These are phyloP conservation scores for Clonostachys chloroleuca DNA, from an alignment of 2,329 filamentous ascomycete genomes.

Conservation along the genomic window DNA sequence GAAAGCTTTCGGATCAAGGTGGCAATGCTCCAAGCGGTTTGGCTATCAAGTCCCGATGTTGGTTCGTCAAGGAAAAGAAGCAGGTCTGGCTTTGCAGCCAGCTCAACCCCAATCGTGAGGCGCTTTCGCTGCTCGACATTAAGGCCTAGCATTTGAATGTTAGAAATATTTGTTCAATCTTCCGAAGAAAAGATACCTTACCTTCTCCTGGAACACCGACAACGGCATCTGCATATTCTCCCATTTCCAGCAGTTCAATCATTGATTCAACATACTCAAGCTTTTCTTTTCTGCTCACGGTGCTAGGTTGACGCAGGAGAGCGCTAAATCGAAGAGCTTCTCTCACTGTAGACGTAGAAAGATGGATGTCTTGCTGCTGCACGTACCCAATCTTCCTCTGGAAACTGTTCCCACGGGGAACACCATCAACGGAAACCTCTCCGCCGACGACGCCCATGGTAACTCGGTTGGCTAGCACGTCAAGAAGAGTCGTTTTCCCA, in stretches of 20 bases:
- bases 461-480: conserved; percentile 70
- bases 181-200: neutral
- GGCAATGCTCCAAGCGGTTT: conserved; percentile 52
- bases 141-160: conserved; percentile 31
- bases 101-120: conserved; percentile 47
- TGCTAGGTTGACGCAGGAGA: conserved; percentile 51
- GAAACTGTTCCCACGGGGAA: conserved; percentile 64
- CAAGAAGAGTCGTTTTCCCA: conserved; percentile 79
- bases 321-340: conserved; percentile 64
- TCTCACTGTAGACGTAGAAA: conserved; percentile 57
- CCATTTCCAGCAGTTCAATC: conserved; percentile 60
- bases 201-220: conserved; percentile 55
- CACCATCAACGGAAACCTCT: conserved; percentile 72
- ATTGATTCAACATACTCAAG: conserved; percentile 61
- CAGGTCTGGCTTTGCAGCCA: conserved; percentile 44
- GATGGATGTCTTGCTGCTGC: conserved; percentile 61
- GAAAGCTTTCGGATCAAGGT: conserved; percentile 54
- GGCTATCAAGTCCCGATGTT: conserved; percentile 49
- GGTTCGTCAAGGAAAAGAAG: conserved; percentile 59
- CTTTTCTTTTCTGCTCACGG: conserved; percentile 54
- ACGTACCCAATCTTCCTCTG: conserved; percentile 69
- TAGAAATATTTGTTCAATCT: neutral
- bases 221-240: conserved; percentile 55
- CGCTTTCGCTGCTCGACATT: conserved; percentile 53
- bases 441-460: conserved; percentile 70